phyloP scores from a whole-genome alignment of 345 rosid genomes.

The Reutealis trisperma region DNA sequence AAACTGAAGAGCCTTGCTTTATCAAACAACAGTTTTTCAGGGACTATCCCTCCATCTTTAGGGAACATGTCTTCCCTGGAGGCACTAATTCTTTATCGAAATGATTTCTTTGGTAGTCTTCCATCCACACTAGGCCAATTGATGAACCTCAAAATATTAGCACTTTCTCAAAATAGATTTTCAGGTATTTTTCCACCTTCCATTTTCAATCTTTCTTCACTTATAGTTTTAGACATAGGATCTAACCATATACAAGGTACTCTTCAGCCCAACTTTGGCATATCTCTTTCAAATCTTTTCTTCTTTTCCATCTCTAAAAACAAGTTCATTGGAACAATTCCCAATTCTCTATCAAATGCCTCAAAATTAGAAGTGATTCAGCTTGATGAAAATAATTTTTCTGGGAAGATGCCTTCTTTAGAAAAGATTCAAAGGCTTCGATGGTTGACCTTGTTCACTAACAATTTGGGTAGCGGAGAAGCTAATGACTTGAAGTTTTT shows the following conservation, averaged over 20 bases:
- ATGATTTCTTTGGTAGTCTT: slow-evolving; percentile 23
- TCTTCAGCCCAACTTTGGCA: slow-evolving; percentile 20
- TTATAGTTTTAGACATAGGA: neutral
- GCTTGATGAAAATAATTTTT: neutral
- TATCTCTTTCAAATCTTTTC: slow-evolving; percentile 17
- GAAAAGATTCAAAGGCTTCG: slow-evolving; percentile 5
- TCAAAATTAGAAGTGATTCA: slow-evolving; percentile 7
- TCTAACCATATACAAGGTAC: slow-evolving; percentile 25
- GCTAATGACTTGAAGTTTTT: slow-evolving; percentile 20
- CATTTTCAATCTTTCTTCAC: slow-evolving; percentile 22
- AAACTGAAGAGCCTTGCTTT: neutral
- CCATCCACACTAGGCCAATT: slow-evolving; percentile 16
- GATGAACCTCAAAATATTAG: neutral
- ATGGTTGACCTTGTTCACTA: neutral
- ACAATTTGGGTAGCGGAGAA: slow-evolving; percentile 17
- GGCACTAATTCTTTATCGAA: neutral
- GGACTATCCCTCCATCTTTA: neutral
- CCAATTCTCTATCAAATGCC: slow-evolving; percentile 27
- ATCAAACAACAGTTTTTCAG: neutral
- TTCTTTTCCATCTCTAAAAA: neutral
- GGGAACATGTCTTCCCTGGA: slow-evolving; percentile 30
- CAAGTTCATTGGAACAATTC: slow-evolving; percentile 21
- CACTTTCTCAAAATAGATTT: slow-evolving; percentile 5
- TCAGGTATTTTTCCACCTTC: slow-evolving; percentile 23
- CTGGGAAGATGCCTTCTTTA: slow-evolving; percentile 17